Evolutionary conservation across 495 filamentous ascomycete species (phyloP).

Genomic region (Lepidopterella palustris): DNA sequence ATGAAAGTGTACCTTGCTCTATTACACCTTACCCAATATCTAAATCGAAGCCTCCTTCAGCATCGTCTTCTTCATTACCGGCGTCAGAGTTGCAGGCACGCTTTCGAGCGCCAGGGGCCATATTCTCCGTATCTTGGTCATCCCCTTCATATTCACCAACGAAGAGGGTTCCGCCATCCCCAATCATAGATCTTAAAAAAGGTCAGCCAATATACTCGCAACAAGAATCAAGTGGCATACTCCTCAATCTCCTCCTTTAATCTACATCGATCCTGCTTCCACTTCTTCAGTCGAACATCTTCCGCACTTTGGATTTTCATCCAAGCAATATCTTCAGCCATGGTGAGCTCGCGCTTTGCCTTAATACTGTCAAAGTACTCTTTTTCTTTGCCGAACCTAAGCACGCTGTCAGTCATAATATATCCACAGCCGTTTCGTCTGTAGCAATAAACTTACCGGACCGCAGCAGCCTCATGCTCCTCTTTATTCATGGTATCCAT

Average conservation of each 20-base stretch:
- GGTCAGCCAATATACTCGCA: neutral
- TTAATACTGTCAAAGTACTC: slow-evolving; percentile 9
- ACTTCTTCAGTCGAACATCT: slow-evolving; percentile 15
- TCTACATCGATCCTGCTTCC: neutral
- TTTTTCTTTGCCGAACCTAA: neutral
- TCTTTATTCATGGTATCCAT: too few species aligned
- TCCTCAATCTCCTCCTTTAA: neutral
- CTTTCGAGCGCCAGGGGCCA: neutral
- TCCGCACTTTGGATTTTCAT: slow-evolving; percentile 15
- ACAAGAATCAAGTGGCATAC: neutral
- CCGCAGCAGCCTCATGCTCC: too few species aligned
- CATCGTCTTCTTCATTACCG: too few species aligned
- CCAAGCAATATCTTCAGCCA: slow-evolving; percentile 22
- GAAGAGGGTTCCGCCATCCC: neutral
- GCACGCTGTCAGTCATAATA: too few species aligned
- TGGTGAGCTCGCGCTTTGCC: neutral
- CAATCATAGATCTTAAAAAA: too few species aligned
- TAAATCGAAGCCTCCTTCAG: too few species aligned
- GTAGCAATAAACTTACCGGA: too few species aligned
- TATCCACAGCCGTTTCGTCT: too few species aligned
- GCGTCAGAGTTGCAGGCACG: too few species aligned
- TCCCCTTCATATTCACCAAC: neutral
- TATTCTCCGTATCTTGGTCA: neutral
- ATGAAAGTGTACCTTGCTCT: neutral
- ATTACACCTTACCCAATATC: neutral